A percentile compares a stretch with the other conserved stretches of the same genome.
phyloP scores from a whole-genome alignment of 2,329 filamentous ascomycete genomes.

The Fusarium tupiense region DNA sequence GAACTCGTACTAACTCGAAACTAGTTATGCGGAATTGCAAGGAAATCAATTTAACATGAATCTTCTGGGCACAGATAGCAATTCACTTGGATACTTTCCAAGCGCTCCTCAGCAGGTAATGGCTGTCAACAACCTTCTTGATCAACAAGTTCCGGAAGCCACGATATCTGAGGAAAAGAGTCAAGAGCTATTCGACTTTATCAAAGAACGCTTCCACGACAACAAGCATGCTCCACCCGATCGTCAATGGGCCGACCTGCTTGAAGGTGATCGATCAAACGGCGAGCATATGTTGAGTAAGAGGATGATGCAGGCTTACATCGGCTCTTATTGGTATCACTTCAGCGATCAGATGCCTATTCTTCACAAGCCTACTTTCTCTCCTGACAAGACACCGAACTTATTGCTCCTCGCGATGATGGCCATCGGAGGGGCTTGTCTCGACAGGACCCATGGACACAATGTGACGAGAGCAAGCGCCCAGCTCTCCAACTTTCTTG shows the following conservation, averaged over 20 bases:
- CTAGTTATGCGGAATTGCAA: slow-evolving; percentile 63
- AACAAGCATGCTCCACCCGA: slow-evolving; percentile 78
- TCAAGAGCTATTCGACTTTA: slow-evolving; percentile 82
- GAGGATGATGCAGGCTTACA: slow-evolving; percentile 95
- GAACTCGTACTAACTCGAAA: slow-evolving; percentile 37
- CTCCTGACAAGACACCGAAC: slow-evolving; percentile 85
- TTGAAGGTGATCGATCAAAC: slow-evolving; percentile 79
- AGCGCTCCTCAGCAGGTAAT: slow-evolving; percentile 80
- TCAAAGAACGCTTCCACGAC: slow-evolving; percentile 83
- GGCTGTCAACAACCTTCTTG: slow-evolving; percentile 87
- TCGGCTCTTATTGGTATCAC: slow-evolving; percentile 92
- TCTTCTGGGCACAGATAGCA: slow-evolving; percentile 60
- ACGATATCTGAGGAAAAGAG: slow-evolving; percentile 89
- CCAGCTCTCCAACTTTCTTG: slow-evolving; percentile 87
- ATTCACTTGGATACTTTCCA: slow-evolving; percentile 65
- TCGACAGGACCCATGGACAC: slow-evolving; percentile 83
- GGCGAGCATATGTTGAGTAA: slow-evolving; percentile 78
- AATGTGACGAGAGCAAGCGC: slow-evolving; percentile 80
- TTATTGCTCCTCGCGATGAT: slow-evolving; percentile 88
- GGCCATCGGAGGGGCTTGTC: slow-evolving; percentile 87
- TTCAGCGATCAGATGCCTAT: slow-evolving; percentile 96
- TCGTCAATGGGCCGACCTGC: slow-evolving; percentile 78
- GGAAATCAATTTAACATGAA: slow-evolving; percentile 54
- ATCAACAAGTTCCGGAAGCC: slow-evolving; percentile 81
- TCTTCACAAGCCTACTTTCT: slow-evolving; percentile 93